Base-by-base conservation (phyloP, 441 rosid genomes). In the Adansonia madagascariensis region DNA sequence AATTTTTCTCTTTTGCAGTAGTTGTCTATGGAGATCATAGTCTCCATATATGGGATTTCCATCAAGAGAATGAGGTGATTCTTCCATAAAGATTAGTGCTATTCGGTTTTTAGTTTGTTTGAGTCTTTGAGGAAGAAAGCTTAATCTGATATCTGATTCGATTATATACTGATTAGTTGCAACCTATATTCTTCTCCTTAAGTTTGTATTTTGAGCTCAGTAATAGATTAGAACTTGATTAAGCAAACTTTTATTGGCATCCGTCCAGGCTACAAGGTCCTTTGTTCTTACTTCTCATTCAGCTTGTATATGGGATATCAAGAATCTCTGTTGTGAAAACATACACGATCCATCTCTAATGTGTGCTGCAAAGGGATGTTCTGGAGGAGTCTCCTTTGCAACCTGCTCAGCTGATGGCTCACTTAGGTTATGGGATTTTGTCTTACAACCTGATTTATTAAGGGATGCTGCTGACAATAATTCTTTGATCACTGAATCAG, bases 381-480 rank as follows among this genome's bases (percentile, higher is more conserved):
- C 87, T 71, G 94, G 93, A 79, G 96, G 94, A 78, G 85, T 90
- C 80, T 91, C 97, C 52, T 94, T 94, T 84, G 89, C 97, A 57
- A 94, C 96, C 77, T 94, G 97, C 85, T 92, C 97, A 56, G 89
- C 92, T 74, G 98, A 94, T 86, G 97, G 97, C 64, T 87, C 92
- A 69, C 88, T 92, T 65, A 86, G 97, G 84, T 78, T 94, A 78
- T 92, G 98, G 97, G 98, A 92, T 85, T 91, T 94, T 79, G 88
- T 83, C 77, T 78, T 87, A 73, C 90, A 87, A 81, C 82, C 84
- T 62, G 84, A 82, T 77, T 73, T 78, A 6, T 82, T 68, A 73
- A 79, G 85, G 71, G 84, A 80, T 79, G 81, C 73, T 39, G 57
- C 77, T 75, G 85, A 77, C 53, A 61, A 55, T 44, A 80, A 82